Evolutionary conservation across 2,329 filamentous ascomycete species (phyloP).

Genomic region (Macrophomina phaseolina): DNA sequence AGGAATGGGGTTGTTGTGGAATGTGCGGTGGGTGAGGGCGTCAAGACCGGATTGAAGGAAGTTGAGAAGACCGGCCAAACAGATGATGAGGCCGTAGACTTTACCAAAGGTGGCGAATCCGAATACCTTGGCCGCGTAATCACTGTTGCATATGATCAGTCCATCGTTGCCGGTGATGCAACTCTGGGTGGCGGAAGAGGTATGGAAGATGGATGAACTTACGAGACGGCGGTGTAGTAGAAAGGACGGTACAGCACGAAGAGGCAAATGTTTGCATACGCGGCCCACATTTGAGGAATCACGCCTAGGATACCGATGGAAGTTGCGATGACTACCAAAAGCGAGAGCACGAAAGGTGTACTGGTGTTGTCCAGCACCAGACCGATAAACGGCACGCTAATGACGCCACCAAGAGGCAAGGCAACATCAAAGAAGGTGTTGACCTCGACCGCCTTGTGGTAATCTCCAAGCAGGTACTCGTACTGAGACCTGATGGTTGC

Average conservation of each 20-base stretch:
- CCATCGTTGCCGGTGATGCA: constrained; percentile 48
- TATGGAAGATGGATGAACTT: constrained; percentile 35
- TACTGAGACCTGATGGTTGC: constrained; percentile 86
- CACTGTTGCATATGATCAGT: constrained; percentile 47
- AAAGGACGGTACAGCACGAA: constrained; percentile 87
- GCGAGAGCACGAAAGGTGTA: constrained; percentile 71
- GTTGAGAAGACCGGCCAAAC: constrained; percentile 81
- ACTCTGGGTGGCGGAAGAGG: too few species aligned
- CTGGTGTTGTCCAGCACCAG: constrained; percentile 76
- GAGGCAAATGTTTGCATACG: constrained; percentile 75
- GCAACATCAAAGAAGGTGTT: constrained; percentile 89
- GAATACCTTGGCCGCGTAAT: constrained; percentile 90
- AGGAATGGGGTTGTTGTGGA: constrained; percentile 74
- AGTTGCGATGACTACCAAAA: constrained; percentile 74
- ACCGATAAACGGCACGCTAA: constrained; percentile 88
- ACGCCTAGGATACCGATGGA: constrained; percentile 78
- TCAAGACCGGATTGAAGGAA: constrained; percentile 84
- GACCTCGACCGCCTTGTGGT: constrained; percentile 66
- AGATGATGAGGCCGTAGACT: constrained; percentile 92
- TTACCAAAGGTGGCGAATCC: constrained; percentile 90
- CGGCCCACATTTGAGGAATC: constrained; percentile 72
- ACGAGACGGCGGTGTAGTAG: constrained; percentile 87
- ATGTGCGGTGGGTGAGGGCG: constrained; percentile 74
- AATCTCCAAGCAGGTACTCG: constrained; percentile 71
- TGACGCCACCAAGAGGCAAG: constrained; percentile 79